Percentiles rank a stretch among this genome's conserved stretches.
Evolutionary conservation across 1,284 basidiomycete species (phyloP).

Genomic region (Pyrrhoderma lamaoense): DNA sequence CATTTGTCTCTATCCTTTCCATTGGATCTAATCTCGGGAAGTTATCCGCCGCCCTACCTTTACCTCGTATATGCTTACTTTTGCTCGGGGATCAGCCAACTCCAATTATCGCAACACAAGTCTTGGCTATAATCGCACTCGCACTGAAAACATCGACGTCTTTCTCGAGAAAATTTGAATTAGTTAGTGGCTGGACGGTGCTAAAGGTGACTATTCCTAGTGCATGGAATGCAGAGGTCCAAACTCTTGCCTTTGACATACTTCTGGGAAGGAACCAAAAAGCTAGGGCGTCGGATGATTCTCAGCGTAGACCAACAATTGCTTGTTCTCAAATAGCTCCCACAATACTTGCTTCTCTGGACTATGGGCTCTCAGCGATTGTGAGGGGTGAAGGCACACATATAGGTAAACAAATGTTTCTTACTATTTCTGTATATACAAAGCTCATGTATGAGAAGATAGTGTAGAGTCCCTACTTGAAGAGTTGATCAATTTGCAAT

Average conservation of each 20-base stretch:
- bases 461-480: slow-evolving; percentile 57
- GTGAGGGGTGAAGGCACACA: slow-evolving; percentile 29
- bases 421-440: no score
- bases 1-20: slow-evolving; percentile 51
- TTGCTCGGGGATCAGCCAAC: slow-evolving; percentile 65
- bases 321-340: slow-evolving; percentile 62
- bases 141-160: slow-evolving; percentile 46
- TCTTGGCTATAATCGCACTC: slow-evolving; percentile 53
- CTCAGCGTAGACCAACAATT: slow-evolving; percentile 28
- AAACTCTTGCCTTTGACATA: slow-evolving; percentile 56
- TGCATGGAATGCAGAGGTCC: slow-evolving; percentile 60
- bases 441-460: slow-evolving; percentile 29
- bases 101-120: slow-evolving; percentile 47
- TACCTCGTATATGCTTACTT: slow-evolving; percentile 66
- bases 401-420: slow-evolving; percentile 19
- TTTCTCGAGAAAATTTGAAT: slow-evolving; percentile 67
- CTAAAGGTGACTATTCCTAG: slow-evolving; percentile 57
- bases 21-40: slow-evolving; percentile 47
- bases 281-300: slow-evolving; percentile 6
- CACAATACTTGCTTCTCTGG: slow-evolving; percentile 56
- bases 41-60: slow-evolving; percentile 61
- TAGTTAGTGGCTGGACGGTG: slow-evolving; percentile 68
- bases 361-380: slow-evolving; percentile 31
- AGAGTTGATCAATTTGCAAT: slow-evolving; percentile 59
- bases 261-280: slow-evolving; percentile 40